These are phyloP conservation scores for Penicillium silybi DNA, from an alignment of 495 filamentous ascomycete genomes.

Conservation along the genomic window DNA sequence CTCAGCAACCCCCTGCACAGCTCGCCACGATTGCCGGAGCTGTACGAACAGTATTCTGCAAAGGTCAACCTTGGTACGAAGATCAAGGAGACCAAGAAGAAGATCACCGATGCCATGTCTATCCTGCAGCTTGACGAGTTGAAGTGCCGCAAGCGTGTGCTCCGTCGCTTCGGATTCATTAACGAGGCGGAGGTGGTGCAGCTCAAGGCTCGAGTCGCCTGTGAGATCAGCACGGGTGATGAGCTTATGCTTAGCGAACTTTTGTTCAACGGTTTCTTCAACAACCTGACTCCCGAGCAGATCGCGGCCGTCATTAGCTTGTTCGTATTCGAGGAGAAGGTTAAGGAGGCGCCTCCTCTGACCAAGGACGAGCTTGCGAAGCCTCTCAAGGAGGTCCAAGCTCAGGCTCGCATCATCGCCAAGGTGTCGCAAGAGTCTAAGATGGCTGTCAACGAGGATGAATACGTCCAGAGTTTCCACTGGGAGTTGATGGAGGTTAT, in stretches of 20 bases:
- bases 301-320: constrained; percentile 80
- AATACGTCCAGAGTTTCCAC: constrained; percentile 84
- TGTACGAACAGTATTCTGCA: constrained; percentile 77
- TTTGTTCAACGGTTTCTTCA: constrained; percentile 97
- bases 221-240: constrained; percentile 92
- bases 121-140: constrained; percentile 93
- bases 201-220: constrained; percentile 92
- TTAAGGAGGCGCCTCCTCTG: constrained; percentile 61
- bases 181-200: constrained; percentile 91
- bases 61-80: constrained; percentile 72
- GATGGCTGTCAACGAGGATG: constrained; percentile 82
- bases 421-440: constrained; percentile 94
- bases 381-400: constrained; percentile 78
- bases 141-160: constrained; percentile 92
- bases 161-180: constrained; percentile 92
- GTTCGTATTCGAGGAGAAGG: constrained; percentile 97
- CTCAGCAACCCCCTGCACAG: constrained; percentile 84
- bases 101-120: constrained; percentile 74
- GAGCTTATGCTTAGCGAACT: constrained; percentile 89
- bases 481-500: constrained; percentile 95
- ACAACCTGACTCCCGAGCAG: constrained; percentile 84
- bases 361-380: constrained; percentile 75
- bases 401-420: constrained; percentile 78
- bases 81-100: constrained; percentile 84
- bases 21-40: constrained; percentile 71